phyloP scores from a whole-genome alignment of 768 basidiomycete species.

The Russula earlei region DNA sequence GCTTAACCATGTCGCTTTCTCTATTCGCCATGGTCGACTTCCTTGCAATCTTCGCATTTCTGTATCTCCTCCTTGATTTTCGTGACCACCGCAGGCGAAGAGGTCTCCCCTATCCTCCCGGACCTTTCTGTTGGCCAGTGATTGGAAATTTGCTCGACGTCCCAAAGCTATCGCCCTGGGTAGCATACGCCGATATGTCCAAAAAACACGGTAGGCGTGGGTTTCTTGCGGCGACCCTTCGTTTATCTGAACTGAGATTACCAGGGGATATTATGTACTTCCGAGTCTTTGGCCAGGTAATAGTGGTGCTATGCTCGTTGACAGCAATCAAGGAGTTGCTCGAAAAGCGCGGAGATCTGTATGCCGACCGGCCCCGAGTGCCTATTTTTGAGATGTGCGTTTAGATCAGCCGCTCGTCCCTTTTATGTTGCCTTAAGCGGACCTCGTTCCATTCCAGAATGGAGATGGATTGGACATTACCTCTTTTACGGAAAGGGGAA shows the following conservation, averaged over 20 bases:
- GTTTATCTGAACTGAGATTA: neutral
- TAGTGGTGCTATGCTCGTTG: neutral
- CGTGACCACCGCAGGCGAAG: too few relatives aligned
- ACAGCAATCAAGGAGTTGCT: conserved; percentile 8
- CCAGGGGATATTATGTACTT: conserved; percentile 6
- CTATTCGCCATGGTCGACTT: too few relatives aligned
- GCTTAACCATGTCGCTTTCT: too few relatives aligned
- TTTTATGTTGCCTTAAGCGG: too few relatives aligned
- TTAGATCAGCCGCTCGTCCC: neutral
- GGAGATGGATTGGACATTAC: neutral
- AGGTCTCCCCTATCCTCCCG: too few relatives aligned
- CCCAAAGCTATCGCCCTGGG: neutral
- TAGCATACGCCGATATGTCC: neutral
- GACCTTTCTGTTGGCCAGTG: too few relatives aligned
- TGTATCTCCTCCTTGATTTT: too few relatives aligned
- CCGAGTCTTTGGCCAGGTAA: neutral
- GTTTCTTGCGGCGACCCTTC: neutral
- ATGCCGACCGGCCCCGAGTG: neutral
- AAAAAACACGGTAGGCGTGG: conserved; percentile 4
- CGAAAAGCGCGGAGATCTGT: conserved; percentile 6
- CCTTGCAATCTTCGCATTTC: too few relatives aligned
- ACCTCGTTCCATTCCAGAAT: neutral
- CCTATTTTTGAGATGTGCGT: neutral
- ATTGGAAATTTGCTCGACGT: too few relatives aligned
- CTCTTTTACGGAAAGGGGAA: neutral